phyloP scores from a whole-genome alignment of 2,329 filamentous ascomycete species.

The Elsinoe australis region DNA sequence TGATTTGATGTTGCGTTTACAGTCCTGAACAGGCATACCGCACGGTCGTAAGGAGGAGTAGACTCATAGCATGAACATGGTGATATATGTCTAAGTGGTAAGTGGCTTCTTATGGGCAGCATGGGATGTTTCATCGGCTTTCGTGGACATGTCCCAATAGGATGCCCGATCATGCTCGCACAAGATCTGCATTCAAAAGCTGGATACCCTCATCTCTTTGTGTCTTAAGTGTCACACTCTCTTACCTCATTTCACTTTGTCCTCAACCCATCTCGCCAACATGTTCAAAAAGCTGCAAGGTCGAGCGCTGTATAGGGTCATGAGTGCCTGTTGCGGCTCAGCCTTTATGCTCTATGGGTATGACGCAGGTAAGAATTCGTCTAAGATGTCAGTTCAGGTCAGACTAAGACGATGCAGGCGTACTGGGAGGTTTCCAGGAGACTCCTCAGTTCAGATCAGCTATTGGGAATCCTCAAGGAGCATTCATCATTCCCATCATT shows the following conservation, averaged over 20 bases:
- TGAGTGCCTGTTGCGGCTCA: conserved; percentile 26
- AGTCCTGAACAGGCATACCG: no score
- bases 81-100: no score
- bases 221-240: neutral
- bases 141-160: no score
- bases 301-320: conserved; percentile 25
- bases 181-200: no score
- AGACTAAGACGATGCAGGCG: conserved; percentile 19
- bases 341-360: conserved; percentile 29
- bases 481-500: conserved; percentile 25
- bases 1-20: no score
- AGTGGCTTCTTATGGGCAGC: no score
- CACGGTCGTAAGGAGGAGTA: no score
- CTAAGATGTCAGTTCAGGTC: conserved; percentile 3
- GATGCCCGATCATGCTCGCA: no score
- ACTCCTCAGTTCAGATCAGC: conserved; percentile 22
- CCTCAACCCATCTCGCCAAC: neutral
- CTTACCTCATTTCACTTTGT: neutral
- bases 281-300: conserved; percentile 21
- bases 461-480: conserved; percentile 22
- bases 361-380: conserved; percentile 20
- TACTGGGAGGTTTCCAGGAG: conserved; percentile 22
- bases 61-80: no score
- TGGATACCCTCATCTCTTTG: no score
- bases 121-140: no score